Percentiles rank a stretch among this genome's conserved stretches.
These are phyloP conservation scores for Heracleum sosnowskyi DNA, from an alignment of 129 eudicot genomes.

Conservation along the genomic window DNA sequence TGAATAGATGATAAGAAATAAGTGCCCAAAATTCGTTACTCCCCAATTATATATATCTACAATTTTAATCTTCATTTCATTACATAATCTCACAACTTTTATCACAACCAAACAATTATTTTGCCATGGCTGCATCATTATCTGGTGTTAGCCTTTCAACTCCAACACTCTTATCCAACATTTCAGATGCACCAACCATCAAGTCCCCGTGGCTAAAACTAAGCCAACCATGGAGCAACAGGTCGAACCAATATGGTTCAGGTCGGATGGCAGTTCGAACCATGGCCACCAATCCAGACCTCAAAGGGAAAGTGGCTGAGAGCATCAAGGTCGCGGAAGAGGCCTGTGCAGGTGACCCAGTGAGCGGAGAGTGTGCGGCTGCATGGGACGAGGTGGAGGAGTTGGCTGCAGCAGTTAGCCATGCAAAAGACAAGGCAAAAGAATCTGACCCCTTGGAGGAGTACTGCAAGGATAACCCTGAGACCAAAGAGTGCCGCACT, in stretches of 20 bases:
- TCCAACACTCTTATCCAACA: slow-evolving; percentile 34
- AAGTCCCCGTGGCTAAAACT: slow-evolving; percentile 10
- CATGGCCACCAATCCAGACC: slow-evolving; percentile 50
- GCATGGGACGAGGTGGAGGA: slow-evolving; percentile 99
- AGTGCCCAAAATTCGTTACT: slow-evolving; percentile 32
- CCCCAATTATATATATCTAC: slow-evolving; percentile 20
- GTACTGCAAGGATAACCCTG: slow-evolving; percentile 84
- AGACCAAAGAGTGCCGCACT: slow-evolving; percentile 86
- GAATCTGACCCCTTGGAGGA: slow-evolving; percentile 56
- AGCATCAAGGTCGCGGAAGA: slow-evolving; percentile 77
- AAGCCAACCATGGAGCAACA: slow-evolving; percentile 6
- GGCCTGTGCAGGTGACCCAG: slow-evolving; percentile 61
- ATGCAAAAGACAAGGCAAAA: slow-evolving; percentile 78
- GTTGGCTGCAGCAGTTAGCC: slow-evolving; percentile 87
- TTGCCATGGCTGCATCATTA: slow-evolving; percentile 36
- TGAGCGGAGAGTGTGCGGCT: slow-evolving; percentile 80
- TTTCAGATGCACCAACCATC: slow-evolving; percentile 28
- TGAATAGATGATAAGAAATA: slow-evolving; percentile 46
- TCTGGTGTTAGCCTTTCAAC: slow-evolving; percentile 47
- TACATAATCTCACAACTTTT: not conserved
- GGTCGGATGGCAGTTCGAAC: slow-evolving; percentile 30
- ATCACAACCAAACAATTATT: not conserved
- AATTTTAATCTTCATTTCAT: not conserved
- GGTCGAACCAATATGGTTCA: slow-evolving; percentile 10
- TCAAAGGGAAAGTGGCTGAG: slow-evolving; percentile 61